phyloP scores from a whole-genome alignment of 2,329 filamentous ascomycete species.

The Massarina eburnea region DNA sequence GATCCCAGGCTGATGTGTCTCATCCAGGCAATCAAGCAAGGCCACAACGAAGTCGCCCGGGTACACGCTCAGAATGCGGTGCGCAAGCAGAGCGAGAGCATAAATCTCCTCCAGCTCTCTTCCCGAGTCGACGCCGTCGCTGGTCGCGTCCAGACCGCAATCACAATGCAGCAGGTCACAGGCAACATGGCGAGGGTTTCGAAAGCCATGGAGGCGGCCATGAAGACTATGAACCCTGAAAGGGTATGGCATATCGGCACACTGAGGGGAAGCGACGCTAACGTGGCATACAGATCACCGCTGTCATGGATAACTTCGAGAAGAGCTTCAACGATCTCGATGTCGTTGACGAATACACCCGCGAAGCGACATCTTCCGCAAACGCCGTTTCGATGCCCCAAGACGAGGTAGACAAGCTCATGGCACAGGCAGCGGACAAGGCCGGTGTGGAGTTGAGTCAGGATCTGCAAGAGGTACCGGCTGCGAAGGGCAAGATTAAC shows the following conservation, averaged over 20 bases:
- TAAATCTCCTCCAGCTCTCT: slow-evolving; percentile 60
- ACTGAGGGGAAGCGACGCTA: neutral
- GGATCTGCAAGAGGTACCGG: slow-evolving; percentile 66
- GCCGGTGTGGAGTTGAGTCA: slow-evolving; percentile 79
- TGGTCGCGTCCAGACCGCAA: slow-evolving; percentile 63
- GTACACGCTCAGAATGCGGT: slow-evolving; percentile 66
- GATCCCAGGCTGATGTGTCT: too few relatives aligned
- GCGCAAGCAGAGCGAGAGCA: slow-evolving; percentile 63
- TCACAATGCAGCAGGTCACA: slow-evolving; percentile 64
- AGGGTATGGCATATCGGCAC: slow-evolving; percentile 49
- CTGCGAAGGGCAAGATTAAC: slow-evolving; percentile 55
- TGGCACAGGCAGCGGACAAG: slow-evolving; percentile 84
- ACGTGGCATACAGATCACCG: slow-evolving; percentile 54
- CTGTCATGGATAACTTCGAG: slow-evolving; percentile 68
- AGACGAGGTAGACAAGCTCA: slow-evolving; percentile 83
- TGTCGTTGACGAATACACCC: slow-evolving; percentile 68
- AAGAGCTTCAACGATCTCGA: slow-evolving; percentile 57
- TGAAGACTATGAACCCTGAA: slow-evolving; percentile 66
- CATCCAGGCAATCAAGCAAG: slow-evolving; percentile 62
- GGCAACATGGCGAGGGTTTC: slow-evolving; percentile 65
- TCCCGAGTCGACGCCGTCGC: slow-evolving; percentile 62
- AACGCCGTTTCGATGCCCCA: slow-evolving; percentile 75
- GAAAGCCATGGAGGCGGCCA: slow-evolving; percentile 62
- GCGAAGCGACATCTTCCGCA: slow-evolving; percentile 78
- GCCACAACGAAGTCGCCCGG: slow-evolving; percentile 62